A percentile compares a stretch with the other conserved stretches of the same genome.
These are phyloP conservation scores for Solanum aculeatissimum DNA, from an alignment of 305 asterid species.

Conservation along the genomic window DNA sequence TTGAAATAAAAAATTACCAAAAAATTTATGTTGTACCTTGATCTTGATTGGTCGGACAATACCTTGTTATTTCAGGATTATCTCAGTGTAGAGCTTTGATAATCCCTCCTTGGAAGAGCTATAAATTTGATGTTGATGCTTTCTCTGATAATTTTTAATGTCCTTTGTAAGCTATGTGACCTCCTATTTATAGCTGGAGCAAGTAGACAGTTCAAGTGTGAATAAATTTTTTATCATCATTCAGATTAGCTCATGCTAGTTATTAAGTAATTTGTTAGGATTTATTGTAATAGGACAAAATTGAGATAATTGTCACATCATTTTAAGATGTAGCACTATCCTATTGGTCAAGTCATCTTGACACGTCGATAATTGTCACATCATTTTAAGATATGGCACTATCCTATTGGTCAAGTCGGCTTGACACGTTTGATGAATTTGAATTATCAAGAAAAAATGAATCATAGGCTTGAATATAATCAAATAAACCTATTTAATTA, in stretches of 20 bases:
- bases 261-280: neutral
- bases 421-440: too few species aligned
- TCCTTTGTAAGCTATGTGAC: neutral
- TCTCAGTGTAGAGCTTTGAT: neutral
- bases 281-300: neutral
- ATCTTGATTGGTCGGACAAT: neutral
- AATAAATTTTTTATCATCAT: too few species aligned
- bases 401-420: too few species aligned
- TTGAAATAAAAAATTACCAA: neutral
- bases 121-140: neutral
- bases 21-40: neutral
- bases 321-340: too few species aligned
- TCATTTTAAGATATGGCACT: too few species aligned
- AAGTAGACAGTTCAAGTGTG: neutral
- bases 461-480: neutral
- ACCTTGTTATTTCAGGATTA: neutral
- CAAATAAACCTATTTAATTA: neutral
- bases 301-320: too few species aligned
- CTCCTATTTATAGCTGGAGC: neutral
- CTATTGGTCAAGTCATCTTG: too few species aligned
- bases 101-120: neutral
- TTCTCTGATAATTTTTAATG: neutral
- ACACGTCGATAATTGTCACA: too few species aligned
- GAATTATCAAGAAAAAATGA: neutral
- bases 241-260: too few species aligned